Base-by-base conservation (phyloP, 345 rosid genomes). In the Sonneratia alba region DNA sequence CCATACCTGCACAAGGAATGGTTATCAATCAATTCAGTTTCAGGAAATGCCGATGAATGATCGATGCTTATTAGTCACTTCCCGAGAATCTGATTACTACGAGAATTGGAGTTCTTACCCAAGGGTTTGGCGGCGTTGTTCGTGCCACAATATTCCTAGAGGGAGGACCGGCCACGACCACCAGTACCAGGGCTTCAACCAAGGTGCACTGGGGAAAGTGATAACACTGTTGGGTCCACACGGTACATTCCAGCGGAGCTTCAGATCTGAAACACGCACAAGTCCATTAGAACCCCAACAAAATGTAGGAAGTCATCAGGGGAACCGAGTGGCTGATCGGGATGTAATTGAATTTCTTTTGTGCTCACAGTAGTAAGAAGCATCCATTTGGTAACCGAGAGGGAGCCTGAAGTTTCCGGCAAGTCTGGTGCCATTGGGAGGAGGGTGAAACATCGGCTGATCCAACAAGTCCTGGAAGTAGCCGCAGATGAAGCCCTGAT, bases 141-240 rank as follows among this genome's bases (percentile, higher is more conserved):
- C 83, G 27, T 95, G 99, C 99, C 99, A 95, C 37, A 79, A 78
- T 34, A 90, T 63, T 57, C 99, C 97, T 64, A 95, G 66, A 5
- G 98, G 98, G 61, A 92, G 88, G 73, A 92, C 97, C 47, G 99
- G 98, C 93, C 96, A 95, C 43, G 99, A 87, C 98, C 99, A 95
- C 99, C 98, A 95, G 65, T 95, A 95, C 98, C 99, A 95, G 70
- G 99, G 99, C 76, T 95, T 95, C 86, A 92, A 74, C 96, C 96
- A 95, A 37, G 87, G 77, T 7, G 97, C 99, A 80, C 99, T 87
- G 1, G 99, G 99, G 80, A 89, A 95, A 24, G 99, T 95, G 66
- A 95, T 89, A 72, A 92, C 97, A 61, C 94, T 95, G 75, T 90
- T 92, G 13, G 96, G 96, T 65, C 98, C 97, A 34, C 99, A 95